A percentile compares a stretch with the other conserved stretches of the same genome.
These are phyloP conservation scores for Perilla frutescens DNA, from an alignment of 257 asterid species.

Conservation along the genomic window DNA sequence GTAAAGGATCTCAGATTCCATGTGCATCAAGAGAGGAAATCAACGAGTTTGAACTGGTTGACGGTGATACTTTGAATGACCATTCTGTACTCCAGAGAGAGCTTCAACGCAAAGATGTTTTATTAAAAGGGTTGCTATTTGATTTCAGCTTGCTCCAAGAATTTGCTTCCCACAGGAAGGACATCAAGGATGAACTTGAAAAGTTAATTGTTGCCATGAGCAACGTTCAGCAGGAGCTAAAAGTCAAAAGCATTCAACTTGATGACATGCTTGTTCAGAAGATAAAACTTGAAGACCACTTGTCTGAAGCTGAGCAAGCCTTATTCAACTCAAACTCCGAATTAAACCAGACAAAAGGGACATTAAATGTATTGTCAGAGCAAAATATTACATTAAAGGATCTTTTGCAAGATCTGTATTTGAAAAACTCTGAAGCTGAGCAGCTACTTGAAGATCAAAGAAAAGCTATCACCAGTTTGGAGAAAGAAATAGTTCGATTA, in stretches of 20 bases:
- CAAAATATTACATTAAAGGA: slow-evolving; percentile 69
- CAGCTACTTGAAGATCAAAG: slow-evolving; percentile 64
- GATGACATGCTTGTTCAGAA: slow-evolving; percentile 59
- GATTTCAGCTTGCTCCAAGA: slow-evolving; percentile 93
- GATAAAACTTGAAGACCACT: slow-evolving; percentile 53
- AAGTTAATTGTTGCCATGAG: slow-evolving; percentile 55
- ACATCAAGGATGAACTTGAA: slow-evolving; percentile 69
- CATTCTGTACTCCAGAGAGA: slow-evolving; percentile 61
- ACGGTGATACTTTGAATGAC: slow-evolving; percentile 44
- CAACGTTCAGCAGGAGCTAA: slow-evolving; percentile 65
- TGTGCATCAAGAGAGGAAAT: slow-evolving; percentile 35
- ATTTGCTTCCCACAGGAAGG: slow-evolving; percentile 74
- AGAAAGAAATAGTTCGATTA: slow-evolving; percentile 67
- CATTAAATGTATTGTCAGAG: slow-evolving; percentile 52
- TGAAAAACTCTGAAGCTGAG: slow-evolving; percentile 71
- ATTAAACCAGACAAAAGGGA: slow-evolving; percentile 55
- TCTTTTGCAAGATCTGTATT: slow-evolving; percentile 64
- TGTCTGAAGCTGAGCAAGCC: slow-evolving; percentile 65
- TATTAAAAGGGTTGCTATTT: slow-evolving; percentile 80
- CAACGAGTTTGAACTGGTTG: slow-evolving; percentile 38
- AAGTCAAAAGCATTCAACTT: slow-evolving; percentile 55
- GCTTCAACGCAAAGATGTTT: slow-evolving; percentile 62
- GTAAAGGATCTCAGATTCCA: slow-evolving; percentile 38
- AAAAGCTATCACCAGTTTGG: slow-evolving; percentile 63
- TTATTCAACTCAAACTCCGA: slow-evolving; percentile 55